Evolutionary conservation across 805 yeast species (phyloP).

Genomic region (Metschnikowia colocasiae): DNA sequence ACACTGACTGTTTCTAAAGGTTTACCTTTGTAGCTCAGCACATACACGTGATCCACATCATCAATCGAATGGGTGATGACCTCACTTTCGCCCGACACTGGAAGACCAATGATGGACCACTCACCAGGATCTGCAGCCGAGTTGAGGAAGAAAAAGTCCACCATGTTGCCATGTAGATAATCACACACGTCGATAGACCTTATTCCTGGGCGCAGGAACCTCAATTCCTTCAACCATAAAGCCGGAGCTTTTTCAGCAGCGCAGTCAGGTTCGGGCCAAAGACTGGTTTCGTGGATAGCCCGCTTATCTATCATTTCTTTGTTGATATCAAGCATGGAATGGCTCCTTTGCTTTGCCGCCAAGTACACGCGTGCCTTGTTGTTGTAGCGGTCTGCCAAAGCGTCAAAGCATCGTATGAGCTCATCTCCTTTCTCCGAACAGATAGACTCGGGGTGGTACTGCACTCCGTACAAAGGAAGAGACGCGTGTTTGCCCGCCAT

Average conservation of each 20-base stretch:
- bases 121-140: conserved; percentile 83
- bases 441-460: conserved; percentile 94
- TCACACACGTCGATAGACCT: conserved; percentile 54
- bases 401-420: conserved; percentile 62
- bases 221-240: conserved; percentile 5
- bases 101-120: conserved; percentile 84
- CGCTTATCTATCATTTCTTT: conserved; percentile 5
- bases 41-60: conserved; percentile 19
- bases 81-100: conserved; percentile 40
- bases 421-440: conserved; percentile 67
- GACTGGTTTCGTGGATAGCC: conserved; percentile 23
- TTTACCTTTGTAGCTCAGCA: conserved; percentile 28
- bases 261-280: conserved; percentile 13
- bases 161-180: conserved; percentile 19
- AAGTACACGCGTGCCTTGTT: conserved; percentile 15
- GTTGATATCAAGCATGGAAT: conserved; percentile 1
- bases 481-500: conserved; percentile 74
- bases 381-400: conserved; percentile 39
- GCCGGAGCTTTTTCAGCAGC: conserved; percentile 1
- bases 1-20: conserved; percentile 7
- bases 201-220: conserved; percentile 11
- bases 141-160: conserved; percentile 55
- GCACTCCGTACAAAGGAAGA: conserved; percentile 86
- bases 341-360: conserved; percentile 2
- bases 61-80: conserved; percentile 64